A percentile compares a stretch with the other conserved stretches of the same genome.
Evolutionary conservation across 305 asterid species (phyloP).

Genomic region (Fraxinus floribunda): DNA sequence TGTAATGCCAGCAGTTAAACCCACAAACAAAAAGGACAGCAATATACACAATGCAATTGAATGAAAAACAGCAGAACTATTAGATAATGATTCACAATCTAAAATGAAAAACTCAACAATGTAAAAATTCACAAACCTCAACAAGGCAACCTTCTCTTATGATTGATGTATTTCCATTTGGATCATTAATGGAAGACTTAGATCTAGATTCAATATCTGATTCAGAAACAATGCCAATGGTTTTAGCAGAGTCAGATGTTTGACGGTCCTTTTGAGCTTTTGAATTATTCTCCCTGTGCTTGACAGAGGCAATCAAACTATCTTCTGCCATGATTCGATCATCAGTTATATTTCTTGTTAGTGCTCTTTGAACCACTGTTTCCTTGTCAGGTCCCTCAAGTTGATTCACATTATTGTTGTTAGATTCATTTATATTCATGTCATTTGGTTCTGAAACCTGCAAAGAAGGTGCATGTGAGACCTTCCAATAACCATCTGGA

Average conservation of each 20-base stretch:
- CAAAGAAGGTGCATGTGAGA: conserved; percentile 27
- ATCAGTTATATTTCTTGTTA: conserved; percentile 34
- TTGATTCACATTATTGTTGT: conserved; percentile 31
- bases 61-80: conserved; percentile 12
- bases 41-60: conserved; percentile 2
- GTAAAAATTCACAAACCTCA: conserved; percentile 58
- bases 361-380: conserved; percentile 34
- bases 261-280: conserved; percentile 41
- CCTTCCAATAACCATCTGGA: conserved; percentile 71
- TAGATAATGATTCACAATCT: conserved; percentile 9
- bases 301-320: conserved; percentile 31
- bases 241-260: conserved; percentile 38
- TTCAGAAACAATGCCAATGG: conserved; percentile 37
- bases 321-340: conserved; percentile 39
- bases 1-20: conserved; percentile 34
- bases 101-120: background rate
- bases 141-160: conserved; percentile 71
- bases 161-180: conserved; percentile 29
- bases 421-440: conserved; percentile 28
- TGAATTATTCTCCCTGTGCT: conserved; percentile 39
- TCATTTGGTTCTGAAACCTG: conserved; percentile 38
- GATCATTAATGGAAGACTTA: conserved; percentile 21
- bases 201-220: conserved; percentile 37
- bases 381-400: conserved; percentile 45
- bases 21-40: conserved; percentile 7